phyloP scores from a whole-genome alignment of 2,329 filamentous ascomycete genomes.

The Paecilomyces fulvus region DNA sequence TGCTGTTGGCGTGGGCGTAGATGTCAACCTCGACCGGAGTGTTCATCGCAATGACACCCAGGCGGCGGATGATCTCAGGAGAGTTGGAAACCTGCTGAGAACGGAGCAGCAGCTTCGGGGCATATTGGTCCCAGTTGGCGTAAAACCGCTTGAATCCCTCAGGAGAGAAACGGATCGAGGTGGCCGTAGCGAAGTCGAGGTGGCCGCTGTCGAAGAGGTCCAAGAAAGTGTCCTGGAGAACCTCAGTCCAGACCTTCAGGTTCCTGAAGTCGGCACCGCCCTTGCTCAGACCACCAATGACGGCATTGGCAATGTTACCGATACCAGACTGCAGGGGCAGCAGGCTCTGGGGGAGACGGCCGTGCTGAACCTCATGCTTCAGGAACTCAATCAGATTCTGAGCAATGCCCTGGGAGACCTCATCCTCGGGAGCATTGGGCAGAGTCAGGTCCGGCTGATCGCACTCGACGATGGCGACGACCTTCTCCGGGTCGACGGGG shows the following conservation, averaged over 20 bases:
- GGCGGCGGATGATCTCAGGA: conserved; percentile 78
- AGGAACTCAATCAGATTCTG: conserved; percentile 74
- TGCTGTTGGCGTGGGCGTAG: conserved; percentile 87
- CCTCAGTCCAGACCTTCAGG: conserved; percentile 88
- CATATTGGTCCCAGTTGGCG: conserved; percentile 71
- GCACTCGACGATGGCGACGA: conserved; percentile 75
- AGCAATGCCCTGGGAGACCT: conserved; percentile 63
- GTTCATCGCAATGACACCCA: conserved; percentile 91
- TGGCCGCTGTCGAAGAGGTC: conserved; percentile 85
- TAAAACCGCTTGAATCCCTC: conserved; percentile 90
- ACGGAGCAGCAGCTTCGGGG: conserved; percentile 73
- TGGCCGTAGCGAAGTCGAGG: conserved; percentile 83
- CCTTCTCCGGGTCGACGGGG: conserved; percentile 74
- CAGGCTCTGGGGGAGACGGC: conserved; percentile 66
- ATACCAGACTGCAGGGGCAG: conserved; percentile 81
- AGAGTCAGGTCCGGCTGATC: conserved; percentile 71
- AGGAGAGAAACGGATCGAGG: conserved; percentile 82
- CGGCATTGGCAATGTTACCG: conserved; percentile 88
- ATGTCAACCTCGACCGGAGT: conserved; percentile 91
- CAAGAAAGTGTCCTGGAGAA: conserved; percentile 85
- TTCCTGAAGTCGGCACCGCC: conserved; percentile 71
- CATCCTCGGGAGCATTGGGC: conserved; percentile 70
- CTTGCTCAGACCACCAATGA: conserved; percentile 71
- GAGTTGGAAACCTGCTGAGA: conserved; percentile 85
- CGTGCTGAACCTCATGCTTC: conserved; percentile 73